Evolutionary conservation across 139 green algal genomes (phyloP), one percentile per base, ranked within the genome.

Genomic region (Gonium pectorale): DNA sequence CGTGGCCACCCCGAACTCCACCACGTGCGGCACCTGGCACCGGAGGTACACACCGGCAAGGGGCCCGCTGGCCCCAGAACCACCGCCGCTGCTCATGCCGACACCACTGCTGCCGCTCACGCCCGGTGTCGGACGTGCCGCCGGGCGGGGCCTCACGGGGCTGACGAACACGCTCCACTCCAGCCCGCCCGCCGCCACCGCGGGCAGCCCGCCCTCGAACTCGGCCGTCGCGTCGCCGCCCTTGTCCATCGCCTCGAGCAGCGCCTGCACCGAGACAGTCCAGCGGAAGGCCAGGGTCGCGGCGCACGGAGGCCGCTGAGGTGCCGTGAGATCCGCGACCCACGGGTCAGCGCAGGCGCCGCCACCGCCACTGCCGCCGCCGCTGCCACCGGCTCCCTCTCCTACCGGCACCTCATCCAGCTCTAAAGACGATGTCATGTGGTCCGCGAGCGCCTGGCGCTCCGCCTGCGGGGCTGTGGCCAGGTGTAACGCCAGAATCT

Each of bases 141-240:
- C 19, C 19, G 29, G 37, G 66, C 66, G 66, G 66, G 7, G 66
- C 37, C 37, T 72, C n/a, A n/a, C n/a, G n/a, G n/a, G n/a, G n/a
- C n/a, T 72, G 22, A 72, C 37, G n/a, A 72, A 72, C 3, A 72
- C 66, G 66, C 66, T 49, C 66, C 66, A 72, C 37, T 72, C 66
- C 37, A 72, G 51, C 3, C 66, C 66, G 38, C 66, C 66, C 37
- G 51, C 51, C 38, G 66, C 35, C 66, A 72, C 66, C 4, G 66
- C 66, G 37, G 51, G 37, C 11, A 38, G 37, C 5, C 66, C 66
- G 66, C 66, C 66, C 7, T 72, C 66, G 29, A 72, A 72, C 17
- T 33, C 38, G 4, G 22, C 66, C 22, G 66, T 38, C 15, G 66
- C 66, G 38, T 72, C 66, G 66, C 66, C 66, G 66, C 66, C 17